Evolutionary conservation across 768 basidiomycete species (phyloP), one percentile per base, ranked within the genome.

Genomic region (Suillus sp.): DNA sequence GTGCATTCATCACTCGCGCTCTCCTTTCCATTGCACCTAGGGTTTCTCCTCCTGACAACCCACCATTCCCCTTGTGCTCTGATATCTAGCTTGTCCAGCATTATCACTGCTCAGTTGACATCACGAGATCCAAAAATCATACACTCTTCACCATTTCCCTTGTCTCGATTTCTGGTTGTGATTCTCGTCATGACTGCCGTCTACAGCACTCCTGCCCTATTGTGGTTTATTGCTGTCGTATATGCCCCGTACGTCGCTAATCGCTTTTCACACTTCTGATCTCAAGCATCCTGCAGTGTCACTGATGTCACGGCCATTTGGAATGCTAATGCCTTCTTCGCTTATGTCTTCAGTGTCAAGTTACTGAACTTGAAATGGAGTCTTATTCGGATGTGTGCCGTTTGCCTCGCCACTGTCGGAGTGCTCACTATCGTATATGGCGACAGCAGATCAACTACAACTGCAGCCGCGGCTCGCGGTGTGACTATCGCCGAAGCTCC

Each of bases 271-370:
- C 25, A 30, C 43, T 64, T 32, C 14, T 53, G 32, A 43, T 63
- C 40, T 66, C 64, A 62, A 68, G 30, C 45, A 32, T 63, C 56
- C 59, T 62, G 32, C 65, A 93, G 94, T 27, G 80, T 94, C 32
- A 90, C 88, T 67, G 93, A 95, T 75, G 86, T 95, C 32, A 96
- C 93, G 78, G 86, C 87, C 22, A 85, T 95, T 32, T 94, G 92
- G 87, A 96, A 96, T 71, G 88, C 91, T 9, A 92, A 91, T 69
- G 90, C 92, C 1, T 95, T 98, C 78, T 95, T 94, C 74, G 91
- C 92, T 6, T 99, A 98, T 72, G 72, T 94, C 32, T 85, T 98
- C 72, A 85, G 89, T n/a, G 86, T 95, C 64, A 85, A 85, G 68
- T 68, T 94, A 3, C 87, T 89, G 64, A 78, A 82, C 25, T 77